Evolutionary conservation across 2,329 filamentous ascomycete species (phyloP), one percentile per base, ranked within the genome.

Genomic region (Hypoxylon sp.): DNA sequence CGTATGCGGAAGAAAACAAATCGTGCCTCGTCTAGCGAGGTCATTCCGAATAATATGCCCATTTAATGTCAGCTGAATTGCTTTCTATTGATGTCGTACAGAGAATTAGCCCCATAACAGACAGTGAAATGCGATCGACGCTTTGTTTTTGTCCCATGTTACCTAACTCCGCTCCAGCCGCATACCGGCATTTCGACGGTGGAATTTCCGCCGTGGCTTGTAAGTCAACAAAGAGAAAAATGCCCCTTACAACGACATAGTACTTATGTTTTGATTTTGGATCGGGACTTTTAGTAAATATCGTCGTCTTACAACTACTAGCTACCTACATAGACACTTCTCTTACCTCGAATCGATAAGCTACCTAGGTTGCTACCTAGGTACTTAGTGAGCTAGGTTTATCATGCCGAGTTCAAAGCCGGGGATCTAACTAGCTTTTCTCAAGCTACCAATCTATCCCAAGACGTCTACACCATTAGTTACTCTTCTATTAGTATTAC

Each of bases 71-170:
- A 24, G 29, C 14, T 44, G 29, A 37, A 44, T 26, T 44, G 24
- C 31, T 13, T 33, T 24, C 35, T 10, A 10, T 24, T 42, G 9
- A 29, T 10, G 17, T 50, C n/a, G n/a, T 17, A 55, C 33, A 62
- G 14, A 29, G 26, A 55, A 5, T 47, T 24, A 17, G 37, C 31
- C 58, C 5, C 11, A 22, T 22, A 22, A 11, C 5, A 22, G 11
- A 26, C 14, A 11, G 26, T 29, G 37, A 37, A 48, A 48, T 50
- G n/a, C 42, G 62, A 55, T 51, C 55, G 33, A 39, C 50, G 44
- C 13, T 22, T 46, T 60, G 26, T 22, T 60, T 13, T 60, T 60
- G 26, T 50, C 33, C 51, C 54, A 51, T 22, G 42, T 33, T 54
- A 44, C 55, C 50, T 65, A 55, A 24, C 22, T 60, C 44, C 47